Evolutionary conservation across 2,329 filamentous ascomycete genomes (phyloP), one percentile per base, ranked within the genome.

Genomic region (Cephalotrichum gorgonifer): DNA sequence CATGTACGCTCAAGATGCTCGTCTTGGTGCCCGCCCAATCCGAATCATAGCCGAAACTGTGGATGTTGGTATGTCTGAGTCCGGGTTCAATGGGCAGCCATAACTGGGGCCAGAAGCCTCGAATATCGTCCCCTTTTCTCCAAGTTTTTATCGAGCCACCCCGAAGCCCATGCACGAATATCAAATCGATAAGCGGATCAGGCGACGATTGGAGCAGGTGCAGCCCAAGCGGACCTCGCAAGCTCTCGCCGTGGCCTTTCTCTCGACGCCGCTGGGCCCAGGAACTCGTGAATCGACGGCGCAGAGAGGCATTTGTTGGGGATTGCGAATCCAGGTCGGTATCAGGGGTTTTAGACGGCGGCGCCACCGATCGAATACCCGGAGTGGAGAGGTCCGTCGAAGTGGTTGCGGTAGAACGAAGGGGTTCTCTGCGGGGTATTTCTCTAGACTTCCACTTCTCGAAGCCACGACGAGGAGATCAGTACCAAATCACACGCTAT

Each of bases 111-210:
- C 69, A 72, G 52, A 66, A 72, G 14, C 58, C 52, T 1, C 50
- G 47, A 0, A 54, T 56, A 45, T 65, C 56, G 4, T 54, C 45
- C 1, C 58, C 55, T 49, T 66, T 64, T 5, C 60, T 58, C 69
- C 70, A 73, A 52, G 69, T 70, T 50, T 65, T 65, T 2, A 59
- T 58, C 3, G 67, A 68, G n/a, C 59, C 60, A 0, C 68, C 68
- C 3, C 65, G 60, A 3, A 72, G 56, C 1, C 68, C 67, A 51
- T 71, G 69, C 3, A 72, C 62, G 48, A 71, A 71, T n/a, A 69
- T 56, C 2, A 71, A 55, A 42, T 71, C 66, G 6, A 66, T 52
- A 1, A 61, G 50, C 1, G 65, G 59, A 15, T 64, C 57, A 1
- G 58, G 53, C 0, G 62, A 57, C 3, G 53, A 52, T 42, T 60